These are phyloP conservation scores for Tubosaeta brunneosetosa DNA, from an alignment of 768 basidiomycete genomes.

Conservation along the genomic window DNA sequence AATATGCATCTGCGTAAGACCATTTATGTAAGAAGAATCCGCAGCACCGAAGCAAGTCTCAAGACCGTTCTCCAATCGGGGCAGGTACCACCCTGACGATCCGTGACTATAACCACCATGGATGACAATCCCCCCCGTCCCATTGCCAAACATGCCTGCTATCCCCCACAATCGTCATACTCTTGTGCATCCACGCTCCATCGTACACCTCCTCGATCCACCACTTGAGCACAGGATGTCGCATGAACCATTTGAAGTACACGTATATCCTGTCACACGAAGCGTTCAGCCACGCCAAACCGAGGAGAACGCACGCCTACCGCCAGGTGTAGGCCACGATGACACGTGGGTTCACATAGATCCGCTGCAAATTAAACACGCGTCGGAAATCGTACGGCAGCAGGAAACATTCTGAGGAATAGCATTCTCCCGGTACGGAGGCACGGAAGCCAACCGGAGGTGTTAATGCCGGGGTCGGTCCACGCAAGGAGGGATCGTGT, in stretches of 20 bases:
- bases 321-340: constrained; percentile 36
- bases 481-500: constrained; percentile 6
- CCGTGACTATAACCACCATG: constrained; percentile 3
- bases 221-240: constrained; percentile 38
- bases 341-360: constrained; percentile 38
- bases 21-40: too few species aligned
- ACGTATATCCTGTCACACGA: constrained; percentile 20
- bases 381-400: constrained; percentile 42
- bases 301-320: constrained; percentile 7
- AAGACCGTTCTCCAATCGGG: not conserved
- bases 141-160: constrained; percentile 14
- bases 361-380: constrained; percentile 33
- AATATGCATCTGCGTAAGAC: too few species aligned
- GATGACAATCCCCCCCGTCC: constrained; percentile 24
- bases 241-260: constrained; percentile 35
- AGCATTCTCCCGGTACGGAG: constrained; percentile 16
- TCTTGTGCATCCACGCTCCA: constrained; percentile 36
- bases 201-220: constrained; percentile 36
- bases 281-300: not conserved
- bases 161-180: constrained; percentile 36
- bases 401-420: constrained; percentile 36
- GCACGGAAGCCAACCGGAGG: constrained; percentile 15
- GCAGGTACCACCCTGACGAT: not conserved
- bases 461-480: constrained; percentile 17
- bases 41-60: too few species aligned